phyloP scores from a whole-genome alignment of 768 basidiomycete genomes.

The Boletus tomentosulus region DNA sequence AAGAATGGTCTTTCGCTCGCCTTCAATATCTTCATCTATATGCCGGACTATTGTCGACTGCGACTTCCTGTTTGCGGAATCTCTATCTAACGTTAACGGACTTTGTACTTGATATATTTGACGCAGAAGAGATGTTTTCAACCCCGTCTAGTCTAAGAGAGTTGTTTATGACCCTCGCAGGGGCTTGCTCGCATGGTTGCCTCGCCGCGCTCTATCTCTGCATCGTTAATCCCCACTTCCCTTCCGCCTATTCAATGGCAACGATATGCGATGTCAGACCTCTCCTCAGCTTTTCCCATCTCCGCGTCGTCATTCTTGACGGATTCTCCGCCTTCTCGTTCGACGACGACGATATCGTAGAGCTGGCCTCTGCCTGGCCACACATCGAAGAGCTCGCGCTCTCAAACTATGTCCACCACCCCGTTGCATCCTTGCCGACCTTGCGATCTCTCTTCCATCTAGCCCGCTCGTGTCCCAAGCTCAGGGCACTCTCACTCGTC shows the following conservation, averaged over 20 bases:
- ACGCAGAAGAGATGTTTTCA: constrained; percentile 11
- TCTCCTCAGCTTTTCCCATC: constrained; percentile 10
- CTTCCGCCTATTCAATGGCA: not conserved
- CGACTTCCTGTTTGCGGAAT: constrained; percentile 2
- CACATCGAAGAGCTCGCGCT: constrained; percentile 17
- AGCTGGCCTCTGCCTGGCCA: constrained; percentile 21
- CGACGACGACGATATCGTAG: constrained; percentile 12
- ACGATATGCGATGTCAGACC: constrained; percentile 14
- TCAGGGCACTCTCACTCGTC: constrained; percentile 21
- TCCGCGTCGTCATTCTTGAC: constrained; percentile 14
- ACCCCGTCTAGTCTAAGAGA: constrained; percentile 4
- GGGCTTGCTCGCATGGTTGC: constrained; percentile 10
- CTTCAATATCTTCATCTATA: constrained; percentile 21
- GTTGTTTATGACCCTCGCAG: constrained; percentile 8
- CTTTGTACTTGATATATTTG: constrained; percentile 21
- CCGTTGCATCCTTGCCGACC: constrained; percentile 18
- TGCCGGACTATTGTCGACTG: constrained; percentile 9
- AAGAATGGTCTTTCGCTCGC: constrained; percentile 1
- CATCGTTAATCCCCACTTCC: constrained; percentile 12
- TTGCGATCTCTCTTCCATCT: constrained; percentile 14
- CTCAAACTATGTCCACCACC: constrained; percentile 13
- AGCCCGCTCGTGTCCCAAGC: constrained; percentile 6
- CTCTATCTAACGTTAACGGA: constrained; percentile 13
- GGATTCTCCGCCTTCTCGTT: constrained; percentile 14
- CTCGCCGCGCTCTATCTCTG: constrained; percentile 12